phyloP scores from a whole-genome alignment of 768 basidiomycete species.

The Lentinula sp. region DNA sequence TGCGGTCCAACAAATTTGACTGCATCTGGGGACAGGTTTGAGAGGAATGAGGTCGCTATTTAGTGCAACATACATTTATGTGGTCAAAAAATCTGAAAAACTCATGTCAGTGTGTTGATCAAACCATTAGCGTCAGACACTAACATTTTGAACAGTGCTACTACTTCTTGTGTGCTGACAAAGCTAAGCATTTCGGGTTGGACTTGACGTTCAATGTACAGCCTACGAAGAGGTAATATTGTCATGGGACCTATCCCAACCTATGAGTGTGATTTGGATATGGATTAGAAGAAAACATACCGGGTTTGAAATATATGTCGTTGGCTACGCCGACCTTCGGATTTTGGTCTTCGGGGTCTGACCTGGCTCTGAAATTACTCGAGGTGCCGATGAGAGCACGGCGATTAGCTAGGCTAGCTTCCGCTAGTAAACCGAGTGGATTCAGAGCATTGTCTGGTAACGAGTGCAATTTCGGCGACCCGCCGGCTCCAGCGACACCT shows the following conservation, averaged over 20 bases:
- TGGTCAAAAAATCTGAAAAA: constrained; percentile 63
- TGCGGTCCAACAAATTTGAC: constrained; percentile 72
- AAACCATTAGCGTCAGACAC: constrained; percentile 20
- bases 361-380: constrained; percentile 32
- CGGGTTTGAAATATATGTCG: constrained; percentile 89
- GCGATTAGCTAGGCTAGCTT: constrained; percentile 77
- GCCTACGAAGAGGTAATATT: constrained; percentile 71
- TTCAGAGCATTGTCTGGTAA: constrained; percentile 91
- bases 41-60: constrained; percentile 2
- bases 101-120: constrained; percentile 4
- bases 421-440: constrained; percentile 87
- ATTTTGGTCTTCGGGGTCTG: constrained; percentile 27
- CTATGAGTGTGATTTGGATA: not conserved
- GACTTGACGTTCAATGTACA: constrained; percentile 84
- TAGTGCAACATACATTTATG: constrained; percentile 59
- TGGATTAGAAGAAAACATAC: constrained; percentile 29
- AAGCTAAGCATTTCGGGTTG: constrained; percentile 94
- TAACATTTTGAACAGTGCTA: constrained; percentile 86
- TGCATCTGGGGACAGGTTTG: constrained; percentile 48
- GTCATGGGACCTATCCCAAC: constrained; percentile 70
- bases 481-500: constrained; percentile 27
- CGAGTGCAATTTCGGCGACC: constrained; percentile 84
- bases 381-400: constrained; percentile 45
- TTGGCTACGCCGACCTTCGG: constrained; percentile 74
- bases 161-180: constrained; percentile 82